Base-by-base conservation (phyloP, 2,329 filamentous ascomycete species). In the Sclerotinia borealis region DNA sequence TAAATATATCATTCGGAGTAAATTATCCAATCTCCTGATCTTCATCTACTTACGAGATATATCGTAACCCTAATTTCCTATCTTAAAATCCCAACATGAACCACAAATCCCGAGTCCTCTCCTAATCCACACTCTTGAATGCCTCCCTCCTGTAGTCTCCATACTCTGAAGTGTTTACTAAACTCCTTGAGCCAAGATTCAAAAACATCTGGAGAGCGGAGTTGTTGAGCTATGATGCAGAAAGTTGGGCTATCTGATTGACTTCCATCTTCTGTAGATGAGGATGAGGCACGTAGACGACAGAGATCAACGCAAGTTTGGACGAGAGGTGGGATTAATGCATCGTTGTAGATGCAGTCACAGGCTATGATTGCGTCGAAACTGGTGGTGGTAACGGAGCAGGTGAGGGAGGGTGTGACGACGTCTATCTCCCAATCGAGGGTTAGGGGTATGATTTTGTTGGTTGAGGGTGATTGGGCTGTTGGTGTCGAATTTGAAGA, bases 301-400 rank as follows among this genome's bases (percentile, higher is more conserved):
- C 92, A 96, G 29, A 87, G 81, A 66, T 96, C 90, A 7, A 80
- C 85, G 74, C 91, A 96, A 0, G 91, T 90, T 70, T 88, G 84
- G n/a, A 95, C 90, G 55, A 98, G 84, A 0, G 93, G 92, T 49
- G 84, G 79, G 29, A 98, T 85, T 3, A 98, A 83, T 2, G 89
- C 85, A 68, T 96, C 91, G 76, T 98, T 99, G 79, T 96, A 99
- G 69, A 99, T 89, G 76, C 93, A 97, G 76, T 99, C 95, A 73
- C 92, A 96, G 4, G 92, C 92, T 41, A 98, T 75, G 13, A 98
- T 79, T 17, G 86, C 77, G 71, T 96, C 89, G 68, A 95, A 88
- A 63, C 82, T 81, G 71, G 69, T 72, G 50, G 66, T 71, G 63
- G 47, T 73, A 61, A 19, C 64, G 59, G 49, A 65, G 11, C 74